These are phyloP conservation scores for Neltuma alba DNA, from an alignment of 306 rosid species.

Conservation along the genomic window DNA sequence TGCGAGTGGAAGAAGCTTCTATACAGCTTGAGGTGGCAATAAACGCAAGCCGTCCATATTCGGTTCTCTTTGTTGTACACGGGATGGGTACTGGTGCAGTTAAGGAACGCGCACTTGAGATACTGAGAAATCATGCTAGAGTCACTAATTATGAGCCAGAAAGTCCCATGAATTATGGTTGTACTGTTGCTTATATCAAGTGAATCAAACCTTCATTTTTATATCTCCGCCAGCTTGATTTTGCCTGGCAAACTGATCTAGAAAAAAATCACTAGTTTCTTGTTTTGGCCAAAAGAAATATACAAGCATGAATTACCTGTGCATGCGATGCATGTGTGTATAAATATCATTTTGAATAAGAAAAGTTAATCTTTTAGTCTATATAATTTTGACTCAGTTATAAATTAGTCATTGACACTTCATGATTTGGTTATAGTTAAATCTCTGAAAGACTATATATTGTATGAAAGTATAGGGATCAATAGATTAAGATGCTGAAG, in stretches of 20 bases:
- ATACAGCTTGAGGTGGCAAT: slow-evolving; percentile 75
- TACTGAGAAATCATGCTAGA: slow-evolving; percentile 65
- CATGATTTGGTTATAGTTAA: no score
- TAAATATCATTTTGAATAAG: no score
- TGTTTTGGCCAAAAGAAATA: background rate
- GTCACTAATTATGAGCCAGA: slow-evolving; percentile 73
- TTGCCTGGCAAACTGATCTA: background rate
- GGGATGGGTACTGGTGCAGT: slow-evolving; percentile 94
- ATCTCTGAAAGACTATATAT: no score
- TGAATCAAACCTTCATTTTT: slow-evolving; percentile 25
- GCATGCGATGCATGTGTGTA: background rate
- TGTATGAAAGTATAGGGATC: no score
- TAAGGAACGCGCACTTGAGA: slow-evolving; percentile 66
- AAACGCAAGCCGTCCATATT: slow-evolving; percentile 56
- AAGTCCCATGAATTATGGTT: slow-evolving; percentile 81
- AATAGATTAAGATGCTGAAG: no score
- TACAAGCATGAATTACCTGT: background rate
- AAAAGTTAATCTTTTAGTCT: no score
- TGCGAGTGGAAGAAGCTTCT: slow-evolving; percentile 86
- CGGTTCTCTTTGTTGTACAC: slow-evolving; percentile 82
- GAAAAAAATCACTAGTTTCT: background rate
- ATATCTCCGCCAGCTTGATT: slow-evolving; percentile 10
- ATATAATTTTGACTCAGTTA: no score
- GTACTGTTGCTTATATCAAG: slow-evolving; percentile 89
- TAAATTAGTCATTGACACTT: no score